These are phyloP conservation scores for Wallacemonas sp. DNA, from an alignment of 208 protist species.

Conservation along the genomic window DNA sequence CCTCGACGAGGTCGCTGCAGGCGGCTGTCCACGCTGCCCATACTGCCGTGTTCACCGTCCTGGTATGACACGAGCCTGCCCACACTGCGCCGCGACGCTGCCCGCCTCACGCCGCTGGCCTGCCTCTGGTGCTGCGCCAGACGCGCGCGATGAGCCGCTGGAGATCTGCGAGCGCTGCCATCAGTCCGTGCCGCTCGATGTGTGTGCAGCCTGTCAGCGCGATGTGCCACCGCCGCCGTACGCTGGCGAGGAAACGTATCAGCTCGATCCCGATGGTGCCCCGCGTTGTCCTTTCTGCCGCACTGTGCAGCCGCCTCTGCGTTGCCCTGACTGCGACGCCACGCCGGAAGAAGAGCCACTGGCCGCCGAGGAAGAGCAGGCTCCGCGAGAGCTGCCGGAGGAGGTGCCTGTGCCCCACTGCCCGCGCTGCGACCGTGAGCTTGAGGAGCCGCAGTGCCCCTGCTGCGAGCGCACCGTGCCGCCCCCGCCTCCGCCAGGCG, in stretches of 20 bases:
- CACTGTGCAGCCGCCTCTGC: conserved; percentile 5
- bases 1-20: conserved; percentile 13
- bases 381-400: conserved; percentile 1
- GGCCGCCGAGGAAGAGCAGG: not conserved
- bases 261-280: not conserved
- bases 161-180: conserved; percentile 12
- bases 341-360: not conserved
- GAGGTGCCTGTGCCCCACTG: conserved; percentile 14
- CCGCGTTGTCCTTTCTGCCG: conserved; percentile 17
- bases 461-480: conserved; percentile 2
- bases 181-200: not conserved
- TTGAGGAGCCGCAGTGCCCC: conserved; percentile 6
- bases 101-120: conserved; percentile 11
- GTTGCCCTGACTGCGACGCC: conserved; percentile 10
- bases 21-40: conserved; percentile 4
- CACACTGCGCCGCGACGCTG: conserved; percentile 10
- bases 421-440: conserved; percentile 15
- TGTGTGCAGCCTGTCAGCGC: not conserved
- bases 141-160: not conserved
- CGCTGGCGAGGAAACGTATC: conserved; percentile 6
- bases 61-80: conserved; percentile 2
- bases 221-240: conserved; percentile 8
- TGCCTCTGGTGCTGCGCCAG: not conserved
- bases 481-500: conserved; percentile 9
- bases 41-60: conserved; percentile 12